Evolutionary conservation across 139 green algal species (phyloP), one percentile per base, ranked within the genome.

Genomic region (Picochlorum sp.): DNA sequence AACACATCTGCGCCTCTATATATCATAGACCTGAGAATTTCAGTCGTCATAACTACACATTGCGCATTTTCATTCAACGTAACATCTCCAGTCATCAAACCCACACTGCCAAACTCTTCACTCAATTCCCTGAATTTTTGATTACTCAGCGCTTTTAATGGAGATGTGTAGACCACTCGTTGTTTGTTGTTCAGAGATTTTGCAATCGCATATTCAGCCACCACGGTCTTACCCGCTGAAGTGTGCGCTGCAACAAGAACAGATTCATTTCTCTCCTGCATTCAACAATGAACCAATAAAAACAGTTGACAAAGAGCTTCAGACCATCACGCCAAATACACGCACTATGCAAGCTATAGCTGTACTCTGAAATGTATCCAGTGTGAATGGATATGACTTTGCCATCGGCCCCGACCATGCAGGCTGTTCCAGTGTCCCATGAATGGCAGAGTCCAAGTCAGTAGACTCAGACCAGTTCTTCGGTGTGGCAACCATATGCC

Each of bases 11-110:
- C 85, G 2, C 88, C 85, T 28, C 80, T 82, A 77, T 95, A 95
- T 18, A 95, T 82, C 87, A 95, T 92, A 65, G 58, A 83, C 16
- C 94, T 77, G 62, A 98, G 77, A 57, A 99, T 96, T 76, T 99
- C 94, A 2, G 94, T 99, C 16, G 94, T 99, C 92, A 99, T 98
- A 18, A 99, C 94, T 18, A 99, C 74, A 79, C 83, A 94, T 16
- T 59, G 74, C 2, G 94, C 89, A 41, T 94, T 90, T 18, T 85
- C 82, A 69, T 96, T 89, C 51, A 98, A 80, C 28, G 78, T 86
- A 11, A 97, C 91, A 61, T 98, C 92, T 3, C 71, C 74, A 66
- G 77, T 93, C 88, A 77, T 84, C 30, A 90, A 57, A 16, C 89
- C 90, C 55, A 95, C 91, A 45, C 96, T 87, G 10, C 60, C 66